These are phyloP conservation scores for Pyrenochaeta sp. DNA, from an alignment of 2,329 filamentous ascomycete species.

Conservation along the genomic window DNA sequence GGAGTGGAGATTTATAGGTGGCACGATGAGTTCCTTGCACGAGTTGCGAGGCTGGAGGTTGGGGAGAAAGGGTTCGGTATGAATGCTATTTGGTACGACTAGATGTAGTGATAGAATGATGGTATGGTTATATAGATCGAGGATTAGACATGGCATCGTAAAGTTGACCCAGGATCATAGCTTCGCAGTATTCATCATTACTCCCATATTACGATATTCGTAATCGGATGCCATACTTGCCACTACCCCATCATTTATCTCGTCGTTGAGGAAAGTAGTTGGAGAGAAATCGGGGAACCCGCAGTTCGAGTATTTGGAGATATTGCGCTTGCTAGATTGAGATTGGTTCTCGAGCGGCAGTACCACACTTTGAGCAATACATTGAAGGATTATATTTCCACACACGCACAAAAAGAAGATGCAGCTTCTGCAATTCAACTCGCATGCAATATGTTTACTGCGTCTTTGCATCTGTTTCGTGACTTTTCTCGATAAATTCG, in stretches of 20 bases:
- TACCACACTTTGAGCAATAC: neutral
- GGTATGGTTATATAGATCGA: neutral
- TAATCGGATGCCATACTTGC: too few relatives aligned
- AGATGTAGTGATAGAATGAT: conserved; percentile 13
- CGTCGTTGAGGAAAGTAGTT: neutral
- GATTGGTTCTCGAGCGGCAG: neutral
- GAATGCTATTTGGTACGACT: conserved; percentile 97
- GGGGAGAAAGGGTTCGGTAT: conserved; percentile 91
- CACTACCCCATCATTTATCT: too few relatives aligned
- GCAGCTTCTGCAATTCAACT: too few relatives aligned
- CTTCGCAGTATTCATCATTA: too few relatives aligned
- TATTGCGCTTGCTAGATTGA: too few relatives aligned
- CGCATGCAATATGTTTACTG: too few relatives aligned
- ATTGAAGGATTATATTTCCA: too few relatives aligned
- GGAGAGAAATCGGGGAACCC: neutral
- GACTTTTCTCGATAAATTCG: neutral
- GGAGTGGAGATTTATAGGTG: conserved; percentile 89
- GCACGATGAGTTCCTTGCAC: conserved; percentile 79
- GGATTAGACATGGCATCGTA: neutral
- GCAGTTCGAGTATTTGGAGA: too few relatives aligned
- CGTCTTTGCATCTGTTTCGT: too few relatives aligned
- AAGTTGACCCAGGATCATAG: too few relatives aligned
- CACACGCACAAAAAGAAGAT: too few relatives aligned
- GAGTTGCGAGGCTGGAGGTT: conserved; percentile 79
- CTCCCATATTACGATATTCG: too few relatives aligned